Evolutionary conservation across 306 rosid genomes (phyloP).

Genomic region (Prunus kanzakura): DNA sequence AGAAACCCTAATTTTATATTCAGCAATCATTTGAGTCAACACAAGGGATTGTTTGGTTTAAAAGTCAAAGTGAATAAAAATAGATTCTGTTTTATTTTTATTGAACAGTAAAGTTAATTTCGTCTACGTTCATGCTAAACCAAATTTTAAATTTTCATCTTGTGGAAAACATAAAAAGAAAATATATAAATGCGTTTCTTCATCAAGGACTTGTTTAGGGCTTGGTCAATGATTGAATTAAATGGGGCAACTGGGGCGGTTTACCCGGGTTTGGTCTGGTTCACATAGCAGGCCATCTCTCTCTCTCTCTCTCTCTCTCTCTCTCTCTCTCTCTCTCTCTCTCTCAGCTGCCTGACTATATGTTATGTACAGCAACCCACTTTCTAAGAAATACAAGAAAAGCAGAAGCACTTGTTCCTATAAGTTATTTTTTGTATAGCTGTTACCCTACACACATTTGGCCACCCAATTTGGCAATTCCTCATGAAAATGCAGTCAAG

Average conservation of each 20-base stretch:
- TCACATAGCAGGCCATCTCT: slow-evolving; percentile 25
- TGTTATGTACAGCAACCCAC: no score
- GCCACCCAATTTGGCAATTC: no score
- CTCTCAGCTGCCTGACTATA: no score
- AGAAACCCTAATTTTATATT: slow-evolving; percentile 22
- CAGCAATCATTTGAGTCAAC: slow-evolving; percentile 46
- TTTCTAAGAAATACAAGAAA: not conserved
- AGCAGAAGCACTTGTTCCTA: not conserved
- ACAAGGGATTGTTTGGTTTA: slow-evolving; percentile 12
- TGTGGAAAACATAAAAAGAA: not conserved
- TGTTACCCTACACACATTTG: not conserved
- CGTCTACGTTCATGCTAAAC: not conserved
- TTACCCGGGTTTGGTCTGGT: slow-evolving; percentile 40
- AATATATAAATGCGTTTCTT: not conserved
- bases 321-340: no score
- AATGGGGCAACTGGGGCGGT: slow-evolving; percentile 33
- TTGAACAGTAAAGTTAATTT: slow-evolving; percentile 14
- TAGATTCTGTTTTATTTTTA: not conserved
- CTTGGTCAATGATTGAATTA: slow-evolving; percentile 43
- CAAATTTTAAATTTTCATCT: not conserved
- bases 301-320: not conserved
- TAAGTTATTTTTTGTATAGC: not conserved
- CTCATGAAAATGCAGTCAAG: no score
- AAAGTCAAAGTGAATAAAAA: slow-evolving; percentile 29
- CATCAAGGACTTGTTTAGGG: slow-evolving; percentile 19